Conservation (phyloP, 495 filamentous ascomycete species). For the Penicillium salamii region DNA sequence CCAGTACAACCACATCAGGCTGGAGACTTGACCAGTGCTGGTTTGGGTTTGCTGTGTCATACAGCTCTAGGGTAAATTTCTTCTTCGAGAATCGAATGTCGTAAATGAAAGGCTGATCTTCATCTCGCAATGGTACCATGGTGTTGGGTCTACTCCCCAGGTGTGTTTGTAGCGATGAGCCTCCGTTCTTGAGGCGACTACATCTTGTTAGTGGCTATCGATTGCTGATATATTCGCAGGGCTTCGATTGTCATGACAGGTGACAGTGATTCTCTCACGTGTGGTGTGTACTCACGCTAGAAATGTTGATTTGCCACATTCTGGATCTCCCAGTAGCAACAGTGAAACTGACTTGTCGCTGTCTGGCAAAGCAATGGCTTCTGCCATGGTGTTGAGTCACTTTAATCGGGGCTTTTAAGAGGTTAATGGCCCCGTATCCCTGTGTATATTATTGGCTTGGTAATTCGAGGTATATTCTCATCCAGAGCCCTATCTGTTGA, state of each 20-base stretch:
- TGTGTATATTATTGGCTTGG: no score
- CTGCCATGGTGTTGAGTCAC: conserved; percentile 6
- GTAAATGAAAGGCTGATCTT: conserved; percentile 81
- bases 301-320: conserved; percentile 84
- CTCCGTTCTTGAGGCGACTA: conserved; percentile 29
- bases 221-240: not conserved
- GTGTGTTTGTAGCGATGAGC: conserved; percentile 4
- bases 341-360: conserved; percentile 55
- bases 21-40: conserved; percentile 68
- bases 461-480: no score
- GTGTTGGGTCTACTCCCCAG: not conserved
- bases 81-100: conserved; percentile 66
- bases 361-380: conserved; percentile 11
- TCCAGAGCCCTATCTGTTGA: no score
- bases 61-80: conserved; percentile 71
- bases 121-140: conserved; percentile 58
- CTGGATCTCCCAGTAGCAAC: conserved; percentile 74
- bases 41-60: conserved; percentile 72
- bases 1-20: conserved; percentile 73
- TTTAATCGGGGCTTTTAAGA: not conserved
- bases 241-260: not conserved
- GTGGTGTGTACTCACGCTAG: conserved; percentile 83
- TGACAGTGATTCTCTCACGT: no score
- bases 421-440: not conserved
- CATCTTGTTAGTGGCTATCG: not conserved